Evolutionary conservation across 306 rosid genomes (phyloP), one percentile per base, ranked within the genome.

Genomic region (Glycine soja): DNA sequence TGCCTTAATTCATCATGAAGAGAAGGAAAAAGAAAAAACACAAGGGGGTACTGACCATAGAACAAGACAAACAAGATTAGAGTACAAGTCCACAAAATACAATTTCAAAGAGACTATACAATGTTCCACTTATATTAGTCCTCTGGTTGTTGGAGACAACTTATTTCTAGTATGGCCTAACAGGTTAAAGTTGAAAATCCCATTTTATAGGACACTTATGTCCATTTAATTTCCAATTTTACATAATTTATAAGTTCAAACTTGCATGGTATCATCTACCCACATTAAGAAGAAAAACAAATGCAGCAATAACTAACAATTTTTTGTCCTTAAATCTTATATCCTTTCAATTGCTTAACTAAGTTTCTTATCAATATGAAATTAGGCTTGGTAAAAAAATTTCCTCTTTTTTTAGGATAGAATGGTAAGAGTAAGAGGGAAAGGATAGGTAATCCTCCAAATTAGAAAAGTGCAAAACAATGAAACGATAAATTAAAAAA

Each of bases 1-100:
- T 70, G 77, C 64, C 43, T 56, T 67, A 66, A 42, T 52, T 66
- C 45, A 47, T 48, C 50, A n/a, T 15, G n/a, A 30, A 76, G 32
- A 10, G 7, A 38, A 15, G 36, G 42, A 24, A 62, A 30, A 63
- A 32, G n/a, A 36, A 34, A 19, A 12, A 32, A 42, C 42, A 42
- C 43, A 77, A 34, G 53, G 10, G 15, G 51, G 59, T 32, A 43
- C 4, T 59, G 11, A 5, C 5, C 40, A 63, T 24, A 3, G 30
- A 11, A 50, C 50, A 48, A 48, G 38, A 46, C 57, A 48, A 32
- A 47, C 56, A 67, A 51, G 45, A 12, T 67, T 18, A 15, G 30
- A 24, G 30, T 24, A 24, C 13, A 16, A 34, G 57, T 32, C 10
- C 11, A 36, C 24, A 24, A 6, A 7, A 10, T 18, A 65, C 15